These are phyloP conservation scores for Albifimbria verrucaria DNA, from an alignment of 2,329 filamentous ascomycete genomes.

Conservation along the genomic window DNA sequence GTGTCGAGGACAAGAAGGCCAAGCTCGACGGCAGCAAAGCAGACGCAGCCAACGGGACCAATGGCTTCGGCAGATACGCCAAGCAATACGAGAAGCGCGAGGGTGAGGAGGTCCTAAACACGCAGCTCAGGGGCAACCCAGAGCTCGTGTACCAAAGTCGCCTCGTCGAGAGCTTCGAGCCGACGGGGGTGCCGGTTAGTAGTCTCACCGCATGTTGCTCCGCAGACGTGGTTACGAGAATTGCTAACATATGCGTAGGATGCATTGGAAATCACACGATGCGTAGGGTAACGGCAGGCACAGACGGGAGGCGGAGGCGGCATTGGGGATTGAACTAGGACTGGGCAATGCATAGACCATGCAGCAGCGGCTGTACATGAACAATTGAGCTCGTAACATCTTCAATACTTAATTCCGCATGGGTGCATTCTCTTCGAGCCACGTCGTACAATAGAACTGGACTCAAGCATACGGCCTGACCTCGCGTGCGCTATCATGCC, in stretches of 20 bases:
- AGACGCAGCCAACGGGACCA: slow-evolving; percentile 21
- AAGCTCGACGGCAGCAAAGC: slow-evolving; percentile 28
- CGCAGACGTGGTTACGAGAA: background rate
- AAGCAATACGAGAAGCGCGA: slow-evolving; percentile 56
- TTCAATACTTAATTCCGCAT: no score
- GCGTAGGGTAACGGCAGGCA: slow-evolving; percentile 35
- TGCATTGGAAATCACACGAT: slow-evolving; percentile 63
- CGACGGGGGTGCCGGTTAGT: slow-evolving; percentile 62
- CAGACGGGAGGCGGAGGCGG: background rate
- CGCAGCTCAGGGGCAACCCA: slow-evolving; percentile 52
- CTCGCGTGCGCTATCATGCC: background rate
- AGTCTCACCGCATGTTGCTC: slow-evolving; percentile 1
- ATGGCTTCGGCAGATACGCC: slow-evolving; percentile 36
- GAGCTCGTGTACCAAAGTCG: slow-evolving; percentile 63
- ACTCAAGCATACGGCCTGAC: no score
- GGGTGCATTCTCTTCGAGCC: no score
- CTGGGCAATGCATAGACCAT: no score
- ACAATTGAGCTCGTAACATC: no score
- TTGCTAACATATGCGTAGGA: slow-evolving; percentile 45
- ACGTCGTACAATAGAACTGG: no score
- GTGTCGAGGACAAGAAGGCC: slow-evolving; percentile 55
- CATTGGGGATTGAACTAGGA: no score
- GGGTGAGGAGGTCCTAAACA: slow-evolving; percentile 34
- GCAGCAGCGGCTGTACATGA: no score
- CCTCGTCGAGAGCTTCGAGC: slow-evolving; percentile 63